These are phyloP conservation scores for Chaetoscypha palmicola DNA, from an alignment of 2,329 filamentous ascomycete species.

Conservation along the genomic window DNA sequence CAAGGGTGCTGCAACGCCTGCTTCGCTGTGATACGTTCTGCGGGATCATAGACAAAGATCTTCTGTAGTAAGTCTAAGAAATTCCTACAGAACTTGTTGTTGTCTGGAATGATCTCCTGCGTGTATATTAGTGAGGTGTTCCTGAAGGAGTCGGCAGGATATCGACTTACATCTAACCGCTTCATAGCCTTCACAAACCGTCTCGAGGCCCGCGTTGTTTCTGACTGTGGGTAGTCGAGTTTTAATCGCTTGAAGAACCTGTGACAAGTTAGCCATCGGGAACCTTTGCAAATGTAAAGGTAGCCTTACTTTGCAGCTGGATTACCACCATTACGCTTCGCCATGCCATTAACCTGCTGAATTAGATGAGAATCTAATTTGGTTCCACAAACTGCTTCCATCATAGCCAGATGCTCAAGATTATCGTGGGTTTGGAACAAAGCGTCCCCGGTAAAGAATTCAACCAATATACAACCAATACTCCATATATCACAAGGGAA, in stretches of 20 bases:
- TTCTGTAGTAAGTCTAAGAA: slow-evolving; percentile 58
- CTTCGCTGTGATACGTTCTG: slow-evolving; percentile 58
- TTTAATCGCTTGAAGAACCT: slow-evolving; percentile 62
- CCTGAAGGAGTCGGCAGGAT: not conserved
- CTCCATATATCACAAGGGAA: slow-evolving; percentile 69
- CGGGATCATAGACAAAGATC: slow-evolving; percentile 63
- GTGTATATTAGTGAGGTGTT: slow-evolving; percentile 18
- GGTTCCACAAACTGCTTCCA: slow-evolving; percentile 59
- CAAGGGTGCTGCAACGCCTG: slow-evolving; percentile 60
- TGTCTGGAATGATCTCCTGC: slow-evolving; percentile 58
- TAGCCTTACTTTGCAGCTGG: slow-evolving; percentile 54
- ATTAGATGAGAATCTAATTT: slow-evolving; percentile 55
- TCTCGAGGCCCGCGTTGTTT: slow-evolving; percentile 57
- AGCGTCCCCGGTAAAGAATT: slow-evolving; percentile 65
- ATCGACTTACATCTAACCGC: slow-evolving; percentile 47
- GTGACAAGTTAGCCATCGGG: slow-evolving; percentile 27
- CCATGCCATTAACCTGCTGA: slow-evolving; percentile 48
- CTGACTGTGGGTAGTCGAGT: slow-evolving; percentile 57
- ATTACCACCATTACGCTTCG: slow-evolving; percentile 49
- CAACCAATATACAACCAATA: slow-evolving; percentile 65
- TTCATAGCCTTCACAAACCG: slow-evolving; percentile 70
- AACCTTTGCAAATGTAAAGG: not conserved
- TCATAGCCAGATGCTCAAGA: slow-evolving; percentile 68
- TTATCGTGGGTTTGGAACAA: slow-evolving; percentile 69
- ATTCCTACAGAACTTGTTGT: slow-evolving; percentile 51